phyloP scores from a whole-genome alignment of 2,329 filamentous ascomycete species.

The Apiospora saccharicola region DNA sequence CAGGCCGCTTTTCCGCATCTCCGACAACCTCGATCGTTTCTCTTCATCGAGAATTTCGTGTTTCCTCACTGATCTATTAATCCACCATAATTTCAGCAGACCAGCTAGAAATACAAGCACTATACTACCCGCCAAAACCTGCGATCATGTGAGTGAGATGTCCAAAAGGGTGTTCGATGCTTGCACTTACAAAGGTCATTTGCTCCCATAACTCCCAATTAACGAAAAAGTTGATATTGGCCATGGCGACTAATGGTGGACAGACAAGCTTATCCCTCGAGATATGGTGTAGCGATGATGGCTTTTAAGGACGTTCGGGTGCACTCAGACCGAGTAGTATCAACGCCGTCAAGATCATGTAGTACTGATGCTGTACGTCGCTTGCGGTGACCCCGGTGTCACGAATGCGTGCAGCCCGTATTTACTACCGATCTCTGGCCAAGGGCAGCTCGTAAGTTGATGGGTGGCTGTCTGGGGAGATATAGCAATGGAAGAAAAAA shows the following conservation, averaged over 20 bases:
- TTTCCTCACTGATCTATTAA: constrained; percentile 61
- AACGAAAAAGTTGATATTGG: constrained; percentile 63
- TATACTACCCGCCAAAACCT: constrained; percentile 79
- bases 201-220: constrained; percentile 87
- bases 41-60: constrained; percentile 72
- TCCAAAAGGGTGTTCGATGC: background rate
- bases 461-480: background rate
- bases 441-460: background rate
- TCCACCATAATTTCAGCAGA: constrained; percentile 71
- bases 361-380: background rate
- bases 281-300: constrained; percentile 28
- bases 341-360: background rate
- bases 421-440: constrained; percentile 18
- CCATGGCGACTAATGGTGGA: constrained; percentile 43
- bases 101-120: constrained; percentile 73
- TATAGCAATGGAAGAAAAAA: background rate
- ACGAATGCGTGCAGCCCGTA: constrained; percentile 17
- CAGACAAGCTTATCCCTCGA: constrained; percentile 35
- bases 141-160: constrained; percentile 31
- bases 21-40: constrained; percentile 60
- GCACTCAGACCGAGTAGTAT: constrained; percentile 33
- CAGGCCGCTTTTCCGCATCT: constrained; percentile 64
- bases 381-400: constrained; percentile 9
- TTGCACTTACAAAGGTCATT: constrained; percentile 80
- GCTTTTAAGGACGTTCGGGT: background rate